A percentile compares a stretch with the other conserved stretches of the same genome.
Evolutionary conservation across 345 rosid species (phyloP).

Genomic region (Limnanthes douglasii): DNA sequence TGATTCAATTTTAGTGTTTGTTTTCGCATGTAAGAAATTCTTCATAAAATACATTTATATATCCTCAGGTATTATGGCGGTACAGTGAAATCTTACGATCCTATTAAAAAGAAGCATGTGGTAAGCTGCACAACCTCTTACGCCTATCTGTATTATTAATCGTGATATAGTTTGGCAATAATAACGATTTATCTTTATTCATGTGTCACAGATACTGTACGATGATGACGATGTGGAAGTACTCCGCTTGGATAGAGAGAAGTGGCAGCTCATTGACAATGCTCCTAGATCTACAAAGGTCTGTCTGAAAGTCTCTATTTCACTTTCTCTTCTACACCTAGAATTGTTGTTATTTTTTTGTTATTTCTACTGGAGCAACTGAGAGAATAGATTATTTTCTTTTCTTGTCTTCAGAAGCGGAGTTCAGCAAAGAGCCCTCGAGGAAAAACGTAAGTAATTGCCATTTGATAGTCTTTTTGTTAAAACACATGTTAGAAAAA

Average conservation of each 20-base stretch:
- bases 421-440: slow-evolving; percentile 26
- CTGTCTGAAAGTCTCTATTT: slow-evolving; percentile 6
- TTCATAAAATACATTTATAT: slow-evolving; percentile 1
- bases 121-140: no score
- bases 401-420: slow-evolving; percentile 35
- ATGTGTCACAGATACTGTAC: slow-evolving; percentile 46
- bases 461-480: no score
- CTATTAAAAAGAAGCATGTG: slow-evolving; percentile 72
- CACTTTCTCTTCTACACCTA: neutral
- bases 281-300: slow-evolving; percentile 61
- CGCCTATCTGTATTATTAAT: no score
- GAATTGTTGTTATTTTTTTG: neutral
- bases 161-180: neutral
- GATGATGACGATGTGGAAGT: slow-evolving; percentile 97
- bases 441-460: no score
- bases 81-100: slow-evolving; percentile 79
- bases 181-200: neutral
- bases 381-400: no score
- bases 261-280: slow-evolving; percentile 68
- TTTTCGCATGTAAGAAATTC: neutral
- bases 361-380: slow-evolving; percentile 9
- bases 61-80: slow-evolving; percentile 83
- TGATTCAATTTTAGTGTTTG: neutral
- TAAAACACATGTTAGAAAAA: no score
- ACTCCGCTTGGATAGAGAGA: slow-evolving; percentile 69